A percentile compares a stretch with the other conserved stretches of the same genome.
These are phyloP conservation scores for Colletotrichum chrysophilum DNA, from an alignment of 2,329 filamentous ascomycete genomes.

Conservation along the genomic window DNA sequence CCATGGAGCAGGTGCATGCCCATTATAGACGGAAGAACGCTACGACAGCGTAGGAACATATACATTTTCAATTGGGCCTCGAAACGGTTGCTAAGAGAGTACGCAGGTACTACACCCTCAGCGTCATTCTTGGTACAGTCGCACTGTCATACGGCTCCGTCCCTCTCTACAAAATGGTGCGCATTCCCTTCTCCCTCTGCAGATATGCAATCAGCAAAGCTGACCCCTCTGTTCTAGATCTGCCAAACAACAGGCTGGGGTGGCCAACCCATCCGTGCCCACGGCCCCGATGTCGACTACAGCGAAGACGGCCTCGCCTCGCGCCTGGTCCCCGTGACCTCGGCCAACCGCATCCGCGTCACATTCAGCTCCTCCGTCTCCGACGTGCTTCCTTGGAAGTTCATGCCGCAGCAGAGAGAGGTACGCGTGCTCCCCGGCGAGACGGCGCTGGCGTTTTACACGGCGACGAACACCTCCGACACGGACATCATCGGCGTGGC, in stretches of 20 bases:
- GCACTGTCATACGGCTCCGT: constrained; percentile 84
- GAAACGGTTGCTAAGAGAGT: constrained; percentile 17
- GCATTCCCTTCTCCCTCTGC: constrained; percentile 12
- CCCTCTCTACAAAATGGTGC: constrained; percentile 85
- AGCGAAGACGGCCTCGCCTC: constrained; percentile 68
- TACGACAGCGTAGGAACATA: constrained; percentile 51
- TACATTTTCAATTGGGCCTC: not conserved
- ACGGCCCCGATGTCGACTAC: constrained; percentile 53
- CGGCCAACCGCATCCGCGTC: constrained; percentile 85
- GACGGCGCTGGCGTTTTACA: constrained; percentile 97
- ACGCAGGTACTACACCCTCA: constrained; percentile 74
- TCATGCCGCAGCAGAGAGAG: constrained; percentile 94
- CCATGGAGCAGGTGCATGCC: constrained; percentile 68
- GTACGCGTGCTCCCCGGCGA: constrained; percentile 94
- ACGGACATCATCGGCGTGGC: constrained; percentile 97
- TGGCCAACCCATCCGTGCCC: constrained; percentile 87
- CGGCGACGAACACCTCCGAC: constrained; percentile 87
- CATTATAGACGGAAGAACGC: constrained; percentile 72
- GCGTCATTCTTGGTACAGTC: constrained; percentile 79
- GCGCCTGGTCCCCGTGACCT: constrained; percentile 80
- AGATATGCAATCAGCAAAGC: constrained; percentile 13
- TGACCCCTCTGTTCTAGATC: constrained; percentile 55
- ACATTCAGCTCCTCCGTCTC: constrained; percentile 97
- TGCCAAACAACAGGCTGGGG: constrained; percentile 90
- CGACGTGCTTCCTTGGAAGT: constrained; percentile 96